Conservation (phyloP, 2,329 filamentous ascomycete genomes). For the Metarhizium sp. region DNA sequence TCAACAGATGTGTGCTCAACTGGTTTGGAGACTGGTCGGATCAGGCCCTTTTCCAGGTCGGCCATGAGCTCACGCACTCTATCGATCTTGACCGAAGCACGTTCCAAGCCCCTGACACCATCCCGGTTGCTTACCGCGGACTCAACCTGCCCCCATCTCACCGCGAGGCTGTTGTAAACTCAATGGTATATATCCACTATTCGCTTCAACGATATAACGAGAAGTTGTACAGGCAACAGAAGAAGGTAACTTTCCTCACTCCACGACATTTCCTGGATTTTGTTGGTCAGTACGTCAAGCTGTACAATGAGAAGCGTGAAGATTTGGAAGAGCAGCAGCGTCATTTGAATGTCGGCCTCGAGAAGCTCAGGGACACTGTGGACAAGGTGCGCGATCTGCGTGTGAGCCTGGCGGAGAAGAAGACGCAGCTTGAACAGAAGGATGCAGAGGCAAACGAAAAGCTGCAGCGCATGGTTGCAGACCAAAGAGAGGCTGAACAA, state of each 20-base stretch:
- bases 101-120: constrained; percentile 79
- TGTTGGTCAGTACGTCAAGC: constrained; percentile 90
- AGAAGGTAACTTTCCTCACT: constrained; percentile 85
- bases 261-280: constrained; percentile 97
- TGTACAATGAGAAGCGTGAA: constrained; percentile 97
- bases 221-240: constrained; percentile 84
- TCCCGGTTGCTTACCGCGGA: constrained; percentile 85
- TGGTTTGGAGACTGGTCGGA: constrained; percentile 99
- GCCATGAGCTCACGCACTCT: constrained; percentile 89
- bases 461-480: constrained; percentile 90
- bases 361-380: constrained; percentile 93
- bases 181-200: constrained; percentile 98
- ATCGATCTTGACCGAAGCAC: constrained; percentile 85
- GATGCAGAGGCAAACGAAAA: constrained; percentile 96
- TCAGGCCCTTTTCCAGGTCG: constrained; percentile 96
- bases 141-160: constrained; percentile 79
- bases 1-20: constrained; percentile 99
- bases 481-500: constrained; percentile 90
- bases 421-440: constrained; percentile 85
- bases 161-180: constrained; percentile 86
- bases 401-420: constrained; percentile 86
- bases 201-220: constrained; percentile 85
- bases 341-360: constrained; percentile 94
- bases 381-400: constrained; percentile 93
- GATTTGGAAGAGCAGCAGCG: constrained; percentile 97